Evolutionary conservation across 192 early-diverging fungal species (phyloP).

Genomic region (Geranomyces variabilis): DNA sequence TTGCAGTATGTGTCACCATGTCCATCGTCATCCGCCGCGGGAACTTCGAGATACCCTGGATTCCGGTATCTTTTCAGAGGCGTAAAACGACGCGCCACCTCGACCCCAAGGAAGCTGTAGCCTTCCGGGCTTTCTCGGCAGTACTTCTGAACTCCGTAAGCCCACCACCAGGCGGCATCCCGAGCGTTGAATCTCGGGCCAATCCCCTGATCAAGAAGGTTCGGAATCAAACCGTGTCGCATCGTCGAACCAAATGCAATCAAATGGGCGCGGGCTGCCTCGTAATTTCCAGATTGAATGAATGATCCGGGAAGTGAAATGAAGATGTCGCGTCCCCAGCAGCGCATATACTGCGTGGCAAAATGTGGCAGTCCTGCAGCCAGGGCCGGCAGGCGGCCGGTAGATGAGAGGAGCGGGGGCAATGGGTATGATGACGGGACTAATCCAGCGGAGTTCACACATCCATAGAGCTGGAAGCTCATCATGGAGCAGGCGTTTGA

Average conservation of each 20-base stretch:
- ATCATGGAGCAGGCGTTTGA: constrained; percentile 74
- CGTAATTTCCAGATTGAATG: constrained; percentile 78
- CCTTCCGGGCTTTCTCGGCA: constrained; percentile 78
- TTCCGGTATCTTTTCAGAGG: constrained; percentile 50
- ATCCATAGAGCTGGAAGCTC: constrained; percentile 82
- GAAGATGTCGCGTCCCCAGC: constrained; percentile 99
- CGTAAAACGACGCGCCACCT: constrained; percentile 85
- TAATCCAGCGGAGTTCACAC: constrained; percentile 81
- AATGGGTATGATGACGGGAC: constrained; percentile 57
- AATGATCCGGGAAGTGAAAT: constrained; percentile 86
- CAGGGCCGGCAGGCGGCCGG: constrained; percentile 55
- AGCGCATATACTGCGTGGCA: constrained; percentile 86
- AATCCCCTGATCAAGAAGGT: constrained; percentile 85
- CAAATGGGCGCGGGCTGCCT: constrained; percentile 83
- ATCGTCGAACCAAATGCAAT: constrained; percentile 90
- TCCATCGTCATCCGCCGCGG: constrained; percentile 34
- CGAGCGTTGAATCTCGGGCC: constrained; percentile 92
- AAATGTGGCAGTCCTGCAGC: constrained; percentile 98
- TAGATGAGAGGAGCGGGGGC: background rate
- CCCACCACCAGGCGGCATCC: constrained; percentile 96
- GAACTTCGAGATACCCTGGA: constrained; percentile 35
- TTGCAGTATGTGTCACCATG: constrained; percentile 50
- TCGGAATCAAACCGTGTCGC: constrained; percentile 95
- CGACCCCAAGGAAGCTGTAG: constrained; percentile 65
- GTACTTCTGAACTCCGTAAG: constrained; percentile 89